phyloP scores from a whole-genome alignment of 2,329 filamentous ascomycete species.

The Ploettnerulaceae sp. region DNA sequence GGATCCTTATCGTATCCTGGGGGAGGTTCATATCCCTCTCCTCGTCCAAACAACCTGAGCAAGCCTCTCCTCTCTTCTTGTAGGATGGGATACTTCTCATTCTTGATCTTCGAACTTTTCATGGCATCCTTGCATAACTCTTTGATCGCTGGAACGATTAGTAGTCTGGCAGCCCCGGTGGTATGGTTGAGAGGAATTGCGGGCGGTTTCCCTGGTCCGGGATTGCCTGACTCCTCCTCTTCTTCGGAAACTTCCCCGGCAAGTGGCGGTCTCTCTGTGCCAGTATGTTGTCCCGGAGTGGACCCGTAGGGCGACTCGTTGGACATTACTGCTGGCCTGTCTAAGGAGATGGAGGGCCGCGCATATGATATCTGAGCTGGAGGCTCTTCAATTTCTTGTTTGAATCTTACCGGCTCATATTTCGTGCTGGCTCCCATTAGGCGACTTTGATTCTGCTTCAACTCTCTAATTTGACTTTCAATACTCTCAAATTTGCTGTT shows the following conservation, averaged over 20 bases:
- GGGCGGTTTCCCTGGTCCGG: constrained; percentile 54
- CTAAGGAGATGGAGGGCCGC: constrained; percentile 8
- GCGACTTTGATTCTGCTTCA: not conserved
- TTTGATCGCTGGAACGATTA: constrained; percentile 67
- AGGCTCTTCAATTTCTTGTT: too few relatives aligned
- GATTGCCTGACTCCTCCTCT: constrained; percentile 39
- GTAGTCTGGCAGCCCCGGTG: constrained; percentile 77
- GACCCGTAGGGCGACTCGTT: constrained; percentile 23
- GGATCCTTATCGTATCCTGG: constrained; percentile 37
- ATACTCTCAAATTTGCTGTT: constrained; percentile 13
- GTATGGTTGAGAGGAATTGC: constrained; percentile 82
- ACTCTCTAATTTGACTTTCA: constrained; percentile 8
- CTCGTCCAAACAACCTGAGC: constrained; percentile 71
- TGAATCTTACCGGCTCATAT: constrained; percentile 1
- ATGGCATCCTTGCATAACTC: constrained; percentile 48
- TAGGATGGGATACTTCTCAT: constrained; percentile 69
- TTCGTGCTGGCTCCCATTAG: constrained; percentile 2
- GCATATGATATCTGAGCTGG: not conserved
- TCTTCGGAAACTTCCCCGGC: constrained; percentile 46
- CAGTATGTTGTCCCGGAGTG: constrained; percentile 12
- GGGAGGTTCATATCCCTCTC: constrained; percentile 64
- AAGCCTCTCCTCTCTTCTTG: constrained; percentile 70
- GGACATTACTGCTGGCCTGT: constrained; percentile 11
- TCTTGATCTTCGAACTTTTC: constrained; percentile 46
- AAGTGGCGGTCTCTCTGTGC: constrained; percentile 20